Evolutionary conservation across 441 rosid genomes (phyloP), one percentile per base, ranked within the genome.

Genomic region (Populus hybrid): DNA sequence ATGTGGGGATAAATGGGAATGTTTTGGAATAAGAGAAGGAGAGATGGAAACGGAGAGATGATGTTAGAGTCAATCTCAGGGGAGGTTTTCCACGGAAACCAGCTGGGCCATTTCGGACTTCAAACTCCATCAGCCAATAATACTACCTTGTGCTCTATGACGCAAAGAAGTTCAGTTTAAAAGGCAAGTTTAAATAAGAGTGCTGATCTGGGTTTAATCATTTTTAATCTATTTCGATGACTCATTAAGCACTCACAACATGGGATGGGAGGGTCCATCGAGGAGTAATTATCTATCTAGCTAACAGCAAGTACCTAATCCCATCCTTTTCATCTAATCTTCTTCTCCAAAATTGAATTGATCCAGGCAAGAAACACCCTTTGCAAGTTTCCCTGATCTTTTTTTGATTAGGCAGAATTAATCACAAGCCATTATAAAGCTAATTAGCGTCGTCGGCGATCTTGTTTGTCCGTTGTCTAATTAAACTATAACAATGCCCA

Each of bases 151-250:
- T 76, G 77, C 69, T 61, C 70, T 69, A 70, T 84, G 89, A 84
- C 83, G 83, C 80, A 9, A 84, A 68, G 77, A 64, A 83, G 71
- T 78, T 77, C 77, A 82, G 86, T 88, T 84, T 80, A 84, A 84
- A 88, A 87, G 86, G 74, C 72, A 80, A 74, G 71, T 40, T 77
- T 72, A 68, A 74, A 42, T 8, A 66, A 42, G 20, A 21, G 26
- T 23, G 46, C 46, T 40, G 46, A 61, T 38, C n/a, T 68, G 30
- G 54, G 78, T 76, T 82, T 73, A 16, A 67, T 35, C 77, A 70
- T 46, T 61, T 72, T 54, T 59, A 34, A 76, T 70, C 34, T 74
- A 76, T 75, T 70, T 50, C 42, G 79, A 76, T 89, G 91, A 89
- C 83, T 84, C 81, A 72, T 73, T 68, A 1, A 73, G 81, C 91